Conservation (phyloP, 192 early-diverging fungal species). For the Phycomyces blakesleeanus region DNA sequence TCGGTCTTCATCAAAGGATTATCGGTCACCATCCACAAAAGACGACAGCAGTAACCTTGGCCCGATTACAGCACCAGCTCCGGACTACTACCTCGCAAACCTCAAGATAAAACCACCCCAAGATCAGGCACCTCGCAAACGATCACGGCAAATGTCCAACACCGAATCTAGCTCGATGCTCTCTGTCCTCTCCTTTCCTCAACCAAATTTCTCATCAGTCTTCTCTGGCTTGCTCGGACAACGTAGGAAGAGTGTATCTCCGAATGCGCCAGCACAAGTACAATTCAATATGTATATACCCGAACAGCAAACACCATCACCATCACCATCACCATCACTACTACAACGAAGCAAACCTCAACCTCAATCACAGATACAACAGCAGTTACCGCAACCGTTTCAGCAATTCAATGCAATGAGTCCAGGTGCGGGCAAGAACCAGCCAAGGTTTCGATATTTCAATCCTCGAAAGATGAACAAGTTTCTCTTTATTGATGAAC, state of each 20-base stretch:
- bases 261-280: neutral
- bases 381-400: neutral
- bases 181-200: constrained; percentile 16
- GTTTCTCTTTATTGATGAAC: constrained; percentile 39
- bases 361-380: neutral
- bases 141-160: neutral
- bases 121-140: neutral
- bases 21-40: neutral
- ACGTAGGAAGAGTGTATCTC: neutral
- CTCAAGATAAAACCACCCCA: neutral
- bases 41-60: neutral
- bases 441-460: constrained; percentile 38
- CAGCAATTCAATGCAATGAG: constrained; percentile 4
- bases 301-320: constrained; percentile 3
- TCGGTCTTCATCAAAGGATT: neutral
- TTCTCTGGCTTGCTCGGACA: neutral
- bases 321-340: neutral
- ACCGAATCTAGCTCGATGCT: neutral
- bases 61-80: too few relatives aligned
- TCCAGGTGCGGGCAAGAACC: constrained; percentile 10
- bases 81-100: constrained; percentile 8
- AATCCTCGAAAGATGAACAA: constrained; percentile 38
- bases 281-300: constrained; percentile 9
- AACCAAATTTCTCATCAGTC: constrained; percentile 3
- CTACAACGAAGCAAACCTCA: neutral